phyloP scores from a whole-genome alignment of 192 early-diverging fungal species.

The Backusella psychrophila region DNA sequence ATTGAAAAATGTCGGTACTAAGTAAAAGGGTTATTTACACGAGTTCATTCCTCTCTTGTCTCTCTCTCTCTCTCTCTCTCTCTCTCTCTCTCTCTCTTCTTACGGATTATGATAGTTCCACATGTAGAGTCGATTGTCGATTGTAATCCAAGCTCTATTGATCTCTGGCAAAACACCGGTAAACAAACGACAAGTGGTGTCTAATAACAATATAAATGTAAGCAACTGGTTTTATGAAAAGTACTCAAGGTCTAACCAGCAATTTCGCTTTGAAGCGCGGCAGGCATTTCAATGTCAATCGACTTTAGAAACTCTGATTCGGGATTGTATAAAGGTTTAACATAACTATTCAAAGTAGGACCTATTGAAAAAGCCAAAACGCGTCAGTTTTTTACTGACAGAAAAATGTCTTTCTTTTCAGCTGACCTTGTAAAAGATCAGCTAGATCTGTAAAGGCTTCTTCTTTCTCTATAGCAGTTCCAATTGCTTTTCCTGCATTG shows the following conservation, averaged over 20 bases:
- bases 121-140: constrained; percentile 86
- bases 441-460: neutral
- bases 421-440: constrained; percentile 1
- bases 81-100: no score
- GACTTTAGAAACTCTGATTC: neutral
- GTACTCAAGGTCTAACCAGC: neutral
- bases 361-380: neutral
- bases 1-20: constrained; percentile 35
- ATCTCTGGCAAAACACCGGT: constrained; percentile 96
- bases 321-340: neutral
- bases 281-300: neutral
- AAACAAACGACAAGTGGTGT: constrained; percentile 44
- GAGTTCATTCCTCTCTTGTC: neutral
- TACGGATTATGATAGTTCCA: constrained; percentile 88
- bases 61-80: no score
- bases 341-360: neutral
- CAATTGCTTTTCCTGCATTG: constrained; percentile 9
- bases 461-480: neutral
- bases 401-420: neutral
- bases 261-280: neutral
- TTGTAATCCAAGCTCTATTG: constrained; percentile 86
- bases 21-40: neutral
- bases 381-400: neutral
- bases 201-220: neutral
- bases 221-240: no score